Evolutionary conservation across 2,329 filamentous ascomycete genomes (phyloP).

Genomic region (Neofusicoccum cordaticola): DNA sequence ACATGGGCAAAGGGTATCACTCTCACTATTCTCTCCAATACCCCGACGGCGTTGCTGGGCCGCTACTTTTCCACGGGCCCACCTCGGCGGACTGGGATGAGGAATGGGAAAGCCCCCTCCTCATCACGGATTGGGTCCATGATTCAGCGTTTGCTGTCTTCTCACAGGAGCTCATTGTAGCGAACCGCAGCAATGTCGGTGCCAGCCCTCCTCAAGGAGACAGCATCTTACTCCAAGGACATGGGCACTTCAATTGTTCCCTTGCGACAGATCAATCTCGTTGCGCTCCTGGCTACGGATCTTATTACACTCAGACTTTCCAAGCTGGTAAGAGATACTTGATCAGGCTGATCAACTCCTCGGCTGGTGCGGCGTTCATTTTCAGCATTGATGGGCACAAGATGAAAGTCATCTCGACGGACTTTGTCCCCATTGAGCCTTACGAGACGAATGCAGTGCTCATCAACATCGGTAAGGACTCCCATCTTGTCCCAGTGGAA

Average conservation of each 20-base stretch:
- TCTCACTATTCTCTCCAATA: conserved; percentile 44
- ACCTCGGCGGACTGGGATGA: conserved; percentile 52
- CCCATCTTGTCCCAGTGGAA: neutral
- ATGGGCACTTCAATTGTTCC: conserved; percentile 4
- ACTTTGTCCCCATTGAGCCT: conserved; percentile 38
- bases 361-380: conserved; percentile 37
- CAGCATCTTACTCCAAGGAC: conserved; percentile 14
- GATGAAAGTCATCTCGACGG: conserved; percentile 35
- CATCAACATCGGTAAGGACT: conserved; percentile 18
- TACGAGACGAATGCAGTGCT: conserved; percentile 29
- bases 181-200: neutral
- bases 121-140: conserved; percentile 64
- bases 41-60: conserved; percentile 42
- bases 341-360: conserved; percentile 43
- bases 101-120: conserved; percentile 57
- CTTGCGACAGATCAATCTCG: neutral
- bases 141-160: conserved; percentile 11
- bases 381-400: conserved; percentile 40
- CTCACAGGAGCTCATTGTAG: neutral
- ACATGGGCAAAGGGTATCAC: conserved; percentile 31
- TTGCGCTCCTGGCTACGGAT: conserved; percentile 6
- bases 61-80: conserved; percentile 42
- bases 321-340: conserved; percentile 41
- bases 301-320: conserved; percentile 6
- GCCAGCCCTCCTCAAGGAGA: neutral